Conservation (phyloP, 1,139 yeast genomes). For the Spencermartinsiella ligniputridi region DNA sequence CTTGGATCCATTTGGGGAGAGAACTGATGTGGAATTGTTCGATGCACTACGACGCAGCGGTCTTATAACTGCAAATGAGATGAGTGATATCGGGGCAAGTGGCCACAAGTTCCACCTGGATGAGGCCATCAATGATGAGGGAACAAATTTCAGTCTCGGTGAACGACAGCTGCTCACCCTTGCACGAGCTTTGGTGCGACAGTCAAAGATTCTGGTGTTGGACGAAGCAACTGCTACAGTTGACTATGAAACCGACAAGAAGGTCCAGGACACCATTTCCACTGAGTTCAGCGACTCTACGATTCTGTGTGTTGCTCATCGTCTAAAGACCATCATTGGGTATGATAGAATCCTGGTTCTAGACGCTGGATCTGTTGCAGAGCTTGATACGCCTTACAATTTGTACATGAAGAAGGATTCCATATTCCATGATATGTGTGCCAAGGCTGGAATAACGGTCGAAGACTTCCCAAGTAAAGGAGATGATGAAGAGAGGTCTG, state of each 20-base stretch:
- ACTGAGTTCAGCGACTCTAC: conserved; percentile 64
- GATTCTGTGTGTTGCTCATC: conserved; percentile 76
- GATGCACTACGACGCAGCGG: conserved; percentile 53
- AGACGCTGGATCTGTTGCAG: conserved; percentile 59
- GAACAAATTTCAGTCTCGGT: conserved; percentile 70
- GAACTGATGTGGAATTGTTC: conserved; percentile 52
- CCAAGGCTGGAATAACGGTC: conserved; percentile 45
- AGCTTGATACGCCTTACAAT: conserved; percentile 45
- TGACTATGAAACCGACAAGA: conserved; percentile 72
- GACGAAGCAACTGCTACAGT: conserved; percentile 88
- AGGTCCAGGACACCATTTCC: conserved; percentile 62
- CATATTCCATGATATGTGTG: conserved; percentile 59
- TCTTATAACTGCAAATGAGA: conserved; percentile 47
- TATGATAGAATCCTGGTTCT: conserved; percentile 66
- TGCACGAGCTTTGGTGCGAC: conserved; percentile 72
- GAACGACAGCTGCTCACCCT: conserved; percentile 73
- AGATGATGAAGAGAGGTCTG: too few species aligned
- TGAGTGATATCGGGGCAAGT: conserved; percentile 41
- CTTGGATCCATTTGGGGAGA: conserved; percentile 58
- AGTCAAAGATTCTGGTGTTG: conserved; percentile 60
- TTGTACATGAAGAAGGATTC: conserved; percentile 43
- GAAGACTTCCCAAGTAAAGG: conserved; percentile 33
- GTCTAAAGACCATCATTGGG: conserved; percentile 63
- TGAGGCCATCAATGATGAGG: conserved; percentile 69
- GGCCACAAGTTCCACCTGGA: conserved; percentile 61